phyloP scores from a whole-genome alignment of 2,329 filamentous ascomycete species.

The Phaeosphaeria sp. region DNA sequence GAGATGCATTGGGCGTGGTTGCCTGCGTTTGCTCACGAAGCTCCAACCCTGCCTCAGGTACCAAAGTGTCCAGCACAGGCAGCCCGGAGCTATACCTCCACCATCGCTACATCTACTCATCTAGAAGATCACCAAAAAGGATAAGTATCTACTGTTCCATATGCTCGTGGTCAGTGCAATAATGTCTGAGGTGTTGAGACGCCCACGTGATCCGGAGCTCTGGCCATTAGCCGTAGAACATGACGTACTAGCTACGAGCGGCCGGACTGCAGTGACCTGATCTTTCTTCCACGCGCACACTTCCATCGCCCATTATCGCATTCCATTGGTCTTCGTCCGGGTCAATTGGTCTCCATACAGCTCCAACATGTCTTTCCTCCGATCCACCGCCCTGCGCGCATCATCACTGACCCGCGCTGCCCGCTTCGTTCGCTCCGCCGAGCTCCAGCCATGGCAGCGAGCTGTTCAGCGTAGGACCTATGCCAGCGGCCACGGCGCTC shows the following conservation, averaged over 20 bases:
- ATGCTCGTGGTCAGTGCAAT: neutral
- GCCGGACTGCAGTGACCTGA: slow-evolving; percentile 18
- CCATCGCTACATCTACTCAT: neutral
- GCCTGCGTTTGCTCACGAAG: slow-evolving; percentile 21
- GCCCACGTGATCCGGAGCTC: neutral
- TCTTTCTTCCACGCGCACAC: slow-evolving; percentile 11
- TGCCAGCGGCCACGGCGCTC: slow-evolving; percentile 43
- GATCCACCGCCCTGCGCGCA: slow-evolving; percentile 46
- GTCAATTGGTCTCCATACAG: slow-evolving; percentile 44
- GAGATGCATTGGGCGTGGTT: slow-evolving; percentile 23
- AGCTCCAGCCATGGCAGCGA: slow-evolving; percentile 48
- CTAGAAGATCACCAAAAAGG: neutral
- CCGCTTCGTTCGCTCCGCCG: slow-evolving; percentile 41
- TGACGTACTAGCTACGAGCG: neutral
- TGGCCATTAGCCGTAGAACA: neutral
- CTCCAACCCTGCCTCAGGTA: slow-evolving; percentile 10
- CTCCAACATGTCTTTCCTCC: slow-evolving; percentile 50
- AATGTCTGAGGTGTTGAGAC: neutral
- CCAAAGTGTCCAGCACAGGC: neutral
- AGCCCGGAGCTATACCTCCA: neutral
- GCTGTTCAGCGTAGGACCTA: slow-evolving; percentile 49
- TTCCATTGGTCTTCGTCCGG: slow-evolving; percentile 43
- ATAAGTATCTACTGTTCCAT: neutral
- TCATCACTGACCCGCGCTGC: slow-evolving; percentile 45
- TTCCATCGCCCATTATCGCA: slow-evolving; percentile 13